Base-by-base conservation (phyloP, 2,329 filamentous ascomycete genomes). In the Hymenoscyphus linearis region DNA sequence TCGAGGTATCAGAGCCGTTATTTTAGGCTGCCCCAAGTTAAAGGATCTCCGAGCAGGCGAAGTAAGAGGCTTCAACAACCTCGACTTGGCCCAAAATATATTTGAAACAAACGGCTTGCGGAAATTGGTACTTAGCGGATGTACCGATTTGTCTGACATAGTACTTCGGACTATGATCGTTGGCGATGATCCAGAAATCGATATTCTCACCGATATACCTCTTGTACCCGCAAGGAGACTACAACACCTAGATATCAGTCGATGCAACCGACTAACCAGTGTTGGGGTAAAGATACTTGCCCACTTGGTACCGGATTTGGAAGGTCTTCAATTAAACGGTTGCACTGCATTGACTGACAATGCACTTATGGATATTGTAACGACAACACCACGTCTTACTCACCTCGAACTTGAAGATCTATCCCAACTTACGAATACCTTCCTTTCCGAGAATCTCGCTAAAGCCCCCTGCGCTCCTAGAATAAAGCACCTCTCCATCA, bases 341-440 rank as follows among this genome's bases (percentile, higher is more conserved):
- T 93, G 92, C 70, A 80, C 80, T n/a, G 78, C 82, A 13, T 75
- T 98, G 57, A 90, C 86, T 0, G 91, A 97, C 69, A 81, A 80
- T 0, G 86, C 88, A 0, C 79, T 99, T 25, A 83, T 84, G 54
- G 82, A 85, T 1, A 80, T 98, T 22, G 77, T 98, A 2, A 86
- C 85, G 4, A 90, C 90, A 0, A 85, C 89, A 0, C 89, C 91
- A 1, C 80, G 83, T 4, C 82, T 99, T 18, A 93, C 90, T 0
- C 91, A 96, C 71, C 80, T 99, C 50, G 95, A 98, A 67, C 77
- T 98, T 2, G 95, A 99, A 74, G 93, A 97, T 68, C 80, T 97
- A 13, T 81, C 86, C 4, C 80, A 86, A 31, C 77, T 98, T 14
- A 93, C 89, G 18, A 96, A 98, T 71, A 76, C 78, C 3, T 78